phyloP scores from a whole-genome alignment of 129 eudicot species.

The Gnaphalium uliginosum region DNA sequence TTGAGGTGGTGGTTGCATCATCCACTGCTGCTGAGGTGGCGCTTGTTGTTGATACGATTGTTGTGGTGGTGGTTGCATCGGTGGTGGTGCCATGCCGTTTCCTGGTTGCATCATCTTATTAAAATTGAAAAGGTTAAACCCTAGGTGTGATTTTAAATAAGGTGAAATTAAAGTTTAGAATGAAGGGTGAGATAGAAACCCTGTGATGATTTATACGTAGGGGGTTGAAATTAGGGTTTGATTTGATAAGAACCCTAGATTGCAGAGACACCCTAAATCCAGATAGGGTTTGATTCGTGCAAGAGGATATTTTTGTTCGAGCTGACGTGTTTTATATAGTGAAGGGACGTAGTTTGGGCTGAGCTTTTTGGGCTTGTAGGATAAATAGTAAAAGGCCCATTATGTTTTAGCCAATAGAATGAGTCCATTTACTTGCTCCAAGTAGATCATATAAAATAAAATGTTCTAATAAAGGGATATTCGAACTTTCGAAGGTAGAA shows the following conservation, averaged over 20 bases:
- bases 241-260: conserved; percentile 40
- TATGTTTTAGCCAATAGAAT: background rate
- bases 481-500: too few species aligned
- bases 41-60: conserved; percentile 47
- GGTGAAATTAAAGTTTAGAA: background rate
- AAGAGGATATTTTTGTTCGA: conserved; percentile 26
- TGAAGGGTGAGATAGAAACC: conserved; percentile 10
- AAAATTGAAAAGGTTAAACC: background rate
- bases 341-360: conserved; percentile 9
- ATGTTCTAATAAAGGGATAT: too few species aligned
- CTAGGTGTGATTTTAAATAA: conserved; percentile 12
- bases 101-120: conserved; percentile 66
- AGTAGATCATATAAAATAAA: too few species aligned
- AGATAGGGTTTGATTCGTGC: conserved; percentile 37
- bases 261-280: conserved; percentile 34
- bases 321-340: background rate
- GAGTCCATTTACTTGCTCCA: background rate
- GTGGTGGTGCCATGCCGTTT: conserved; percentile 54
- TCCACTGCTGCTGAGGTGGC: conserved; percentile 55
- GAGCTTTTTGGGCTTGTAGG: background rate
- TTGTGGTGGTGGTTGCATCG: conserved; percentile 49
- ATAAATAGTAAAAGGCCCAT: conserved; percentile 7
- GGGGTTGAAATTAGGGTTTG: conserved; percentile 5
- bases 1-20: conserved; percentile 51
- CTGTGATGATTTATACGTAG: background rate